Conservation (phyloP, 2,329 filamentous ascomycete genomes). For the Trichoderma citrinoviride region DNA sequence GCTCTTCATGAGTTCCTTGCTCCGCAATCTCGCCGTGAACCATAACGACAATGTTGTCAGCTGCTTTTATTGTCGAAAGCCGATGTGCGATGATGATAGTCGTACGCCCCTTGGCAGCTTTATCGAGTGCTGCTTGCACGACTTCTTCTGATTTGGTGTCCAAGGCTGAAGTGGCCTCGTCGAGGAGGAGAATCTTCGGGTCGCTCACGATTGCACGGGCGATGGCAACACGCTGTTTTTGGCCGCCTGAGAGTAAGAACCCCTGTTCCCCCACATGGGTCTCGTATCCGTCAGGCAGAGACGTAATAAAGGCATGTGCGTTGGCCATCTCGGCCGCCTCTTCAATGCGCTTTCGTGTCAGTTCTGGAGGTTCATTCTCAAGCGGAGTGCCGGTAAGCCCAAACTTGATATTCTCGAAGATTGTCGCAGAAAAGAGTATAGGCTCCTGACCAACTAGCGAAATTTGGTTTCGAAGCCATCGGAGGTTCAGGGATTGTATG, state of each 20-base stretch:
- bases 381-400: conserved; percentile 39
- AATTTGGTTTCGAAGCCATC: conserved; percentile 48
- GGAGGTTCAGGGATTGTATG: conserved; percentile 40
- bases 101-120: conserved; percentile 53
- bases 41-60: conserved; percentile 35
- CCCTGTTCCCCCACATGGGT: conserved; percentile 30
- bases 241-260: conserved; percentile 48
- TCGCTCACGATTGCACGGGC: conserved; percentile 61
- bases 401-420: conserved; percentile 38
- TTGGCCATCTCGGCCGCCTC: conserved; percentile 27
- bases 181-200: conserved; percentile 60
- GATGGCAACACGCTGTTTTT: conserved; percentile 64
- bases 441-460: conserved; percentile 49
- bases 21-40: conserved; percentile 29
- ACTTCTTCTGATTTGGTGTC: conserved; percentile 43
- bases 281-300: conserved; percentile 27
- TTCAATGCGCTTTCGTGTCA: conserved; percentile 19
- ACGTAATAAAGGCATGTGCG: conserved; percentile 29
- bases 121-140: conserved; percentile 54
- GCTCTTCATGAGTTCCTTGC: conserved; percentile 27
- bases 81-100: conserved; percentile 63
- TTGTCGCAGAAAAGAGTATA: conserved; percentile 45
- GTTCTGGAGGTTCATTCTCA: neutral
- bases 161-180: conserved; percentile 62
- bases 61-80: conserved; percentile 40